Conservation (phyloP, 108 stramenopile species). For the Chaetoceros tenuissimus region DNA sequence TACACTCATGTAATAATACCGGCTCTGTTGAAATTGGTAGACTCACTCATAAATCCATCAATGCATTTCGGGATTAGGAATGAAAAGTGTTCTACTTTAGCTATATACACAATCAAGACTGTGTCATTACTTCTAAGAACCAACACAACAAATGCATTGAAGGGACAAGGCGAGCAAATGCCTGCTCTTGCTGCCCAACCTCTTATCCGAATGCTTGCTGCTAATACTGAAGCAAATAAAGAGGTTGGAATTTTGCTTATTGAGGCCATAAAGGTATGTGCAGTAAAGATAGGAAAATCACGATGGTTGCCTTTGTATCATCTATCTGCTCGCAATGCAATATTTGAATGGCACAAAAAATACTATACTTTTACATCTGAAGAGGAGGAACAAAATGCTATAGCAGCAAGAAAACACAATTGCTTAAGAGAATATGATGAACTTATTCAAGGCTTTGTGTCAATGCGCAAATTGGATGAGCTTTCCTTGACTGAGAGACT, state of each 20-base stretch:
- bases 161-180: constrained; percentile 32
- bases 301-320: constrained; percentile 74
- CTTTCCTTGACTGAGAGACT: neutral
- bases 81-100: constrained; percentile 15
- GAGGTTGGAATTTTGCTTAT: constrained; percentile 59
- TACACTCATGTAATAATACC: constrained; percentile 80
- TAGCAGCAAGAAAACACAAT: neutral
- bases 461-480: neutral
- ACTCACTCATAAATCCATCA: constrained; percentile 40
- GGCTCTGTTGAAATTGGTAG: constrained; percentile 69
- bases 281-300: constrained; percentile 49
- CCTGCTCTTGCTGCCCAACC: constrained; percentile 76
- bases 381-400: neutral
- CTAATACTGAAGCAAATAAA: constrained; percentile 28
- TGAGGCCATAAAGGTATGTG: constrained; percentile 61
- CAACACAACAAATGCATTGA: constrained; percentile 15
- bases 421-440: constrained; percentile 4
- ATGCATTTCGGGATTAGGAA: constrained; percentile 8
- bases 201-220: constrained; percentile 52
- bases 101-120: constrained; percentile 51
- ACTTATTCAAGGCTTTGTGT: neutral
- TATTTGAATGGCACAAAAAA: constrained; percentile 41
- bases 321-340: constrained; percentile 33
- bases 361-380: constrained; percentile 15
- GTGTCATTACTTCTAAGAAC: constrained; percentile 47